Evolutionary conservation across 176 grass and related monocot species (phyloP).

Genomic region (Puya raimondii): DNA sequence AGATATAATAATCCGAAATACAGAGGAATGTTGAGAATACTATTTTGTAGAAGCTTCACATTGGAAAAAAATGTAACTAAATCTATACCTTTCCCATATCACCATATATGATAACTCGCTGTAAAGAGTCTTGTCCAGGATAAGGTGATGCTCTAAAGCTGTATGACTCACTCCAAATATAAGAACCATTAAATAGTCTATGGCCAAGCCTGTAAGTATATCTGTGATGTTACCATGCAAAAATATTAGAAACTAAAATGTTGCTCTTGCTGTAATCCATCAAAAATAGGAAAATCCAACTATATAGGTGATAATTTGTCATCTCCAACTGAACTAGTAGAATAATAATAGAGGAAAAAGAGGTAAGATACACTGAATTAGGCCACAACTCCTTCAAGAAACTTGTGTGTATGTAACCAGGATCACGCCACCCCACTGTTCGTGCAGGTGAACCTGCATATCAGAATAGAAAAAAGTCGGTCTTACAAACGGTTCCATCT

Average conservation of each 20-base stretch:
- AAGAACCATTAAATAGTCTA: conserved; percentile 44
- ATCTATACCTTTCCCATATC: conserved; percentile 73
- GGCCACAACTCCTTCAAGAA: conserved; percentile 84
- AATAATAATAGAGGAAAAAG: conserved; percentile 10
- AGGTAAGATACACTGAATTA: conserved; percentile 52
- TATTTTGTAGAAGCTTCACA: neutral
- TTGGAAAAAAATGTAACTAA: no score
- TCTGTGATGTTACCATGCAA: conserved; percentile 39
- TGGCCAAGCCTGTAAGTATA: conserved; percentile 77
- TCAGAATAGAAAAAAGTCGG: conserved; percentile 5
- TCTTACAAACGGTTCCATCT: neutral
- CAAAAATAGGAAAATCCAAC: neutral
- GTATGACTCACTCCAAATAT: conserved; percentile 62
- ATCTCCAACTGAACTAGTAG: neutral
- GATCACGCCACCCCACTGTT: conserved; percentile 90
- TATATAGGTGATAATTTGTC: neutral
- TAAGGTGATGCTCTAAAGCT: conserved; percentile 80
- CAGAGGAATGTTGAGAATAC: neutral
- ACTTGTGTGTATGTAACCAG: conserved; percentile 87
- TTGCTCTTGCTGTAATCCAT: neutral
- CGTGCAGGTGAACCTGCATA: conserved; percentile 71
- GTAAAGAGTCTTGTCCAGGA: conserved; percentile 76
- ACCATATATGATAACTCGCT: conserved; percentile 75
- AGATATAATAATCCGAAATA: neutral
- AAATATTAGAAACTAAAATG: neutral